Conservation (phyloP, 176 grass and related monocot species). For the Musa itinerans region DNA sequence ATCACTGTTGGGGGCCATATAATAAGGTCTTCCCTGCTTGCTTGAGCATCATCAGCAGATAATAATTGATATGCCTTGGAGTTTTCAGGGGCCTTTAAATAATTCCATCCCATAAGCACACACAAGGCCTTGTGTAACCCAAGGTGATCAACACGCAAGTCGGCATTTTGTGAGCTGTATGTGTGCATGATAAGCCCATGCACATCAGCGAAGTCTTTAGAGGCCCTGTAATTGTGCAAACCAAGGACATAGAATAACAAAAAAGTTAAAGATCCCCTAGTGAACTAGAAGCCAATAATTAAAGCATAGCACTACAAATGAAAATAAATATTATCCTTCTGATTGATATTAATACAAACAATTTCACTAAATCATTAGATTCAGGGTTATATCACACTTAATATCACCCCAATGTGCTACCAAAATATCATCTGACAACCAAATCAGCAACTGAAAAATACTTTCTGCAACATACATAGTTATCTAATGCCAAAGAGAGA, state of each 20-base stretch:
- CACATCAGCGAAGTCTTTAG: slow-evolving; percentile 81
- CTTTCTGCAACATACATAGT: too few species aligned
- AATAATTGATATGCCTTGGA: slow-evolving; percentile 84
- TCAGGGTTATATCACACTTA: too few species aligned
- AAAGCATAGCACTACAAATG: too few species aligned
- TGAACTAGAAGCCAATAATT: too few species aligned
- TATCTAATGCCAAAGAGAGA: too few species aligned
- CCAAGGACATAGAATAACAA: slow-evolving; percentile 11
- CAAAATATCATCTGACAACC: too few species aligned
- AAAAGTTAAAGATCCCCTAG: background rate
- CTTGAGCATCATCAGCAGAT: slow-evolving; percentile 68
- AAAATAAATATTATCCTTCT: too few species aligned
- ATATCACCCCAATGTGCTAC: too few species aligned
- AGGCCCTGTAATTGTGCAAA: slow-evolving; percentile 48
- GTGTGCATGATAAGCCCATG: slow-evolving; percentile 89
- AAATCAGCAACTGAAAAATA: too few species aligned
- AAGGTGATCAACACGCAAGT: slow-evolving; percentile 71
- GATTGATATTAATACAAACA: too few species aligned
- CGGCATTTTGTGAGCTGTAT: slow-evolving; percentile 60
- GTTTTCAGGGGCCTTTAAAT: slow-evolving; percentile 75
- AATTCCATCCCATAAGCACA: slow-evolving; percentile 94
- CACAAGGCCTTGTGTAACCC: slow-evolving; percentile 97
- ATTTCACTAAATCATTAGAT: too few species aligned
- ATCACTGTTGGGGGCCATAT: slow-evolving; percentile 88
- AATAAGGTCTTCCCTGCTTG: slow-evolving; percentile 88